Base-by-base conservation (phyloP, 2,329 filamentous ascomycete species). In the Aspergillus puulaauensis region DNA sequence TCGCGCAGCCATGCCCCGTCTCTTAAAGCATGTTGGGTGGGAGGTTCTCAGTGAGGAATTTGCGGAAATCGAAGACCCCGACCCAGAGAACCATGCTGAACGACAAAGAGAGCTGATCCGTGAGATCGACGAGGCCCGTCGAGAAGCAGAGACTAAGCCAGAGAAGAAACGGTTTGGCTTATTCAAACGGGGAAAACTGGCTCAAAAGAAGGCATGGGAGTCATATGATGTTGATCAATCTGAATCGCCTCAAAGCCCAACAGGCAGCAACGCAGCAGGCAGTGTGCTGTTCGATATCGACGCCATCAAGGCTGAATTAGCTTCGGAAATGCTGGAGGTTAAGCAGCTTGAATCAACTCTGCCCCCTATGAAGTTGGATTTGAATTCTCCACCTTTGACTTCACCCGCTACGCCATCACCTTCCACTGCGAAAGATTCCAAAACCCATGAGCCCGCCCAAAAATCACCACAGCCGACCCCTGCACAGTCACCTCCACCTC, bases 61-160 rank as follows among this genome's bases (percentile, higher is more conserved):
- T 70, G 88, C 85, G 1, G 95, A 99, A 75, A 98, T 99, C 59
- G 95, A 98, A 72, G 95, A 99, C 65, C 92, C 95, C 0, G 95
- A 99, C 68, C 95, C 95, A 0, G 95, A 98, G 0, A 93, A 96
- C 65, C 93, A 98, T 75, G 83, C 86, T 51, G 83, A 91, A 71
- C 83, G 93, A 48, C 95, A 99, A 75, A 84, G 92, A 56, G 93
- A 98, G 75, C 84, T 99, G 43, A 96, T 99, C 71, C 92, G 90
- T 67, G 95, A 99, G 75, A 96, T 99, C 52, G 93, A 98, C 72
- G 93, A 96, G 75, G 95, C 95, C 6, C 86, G 95, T 39, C 92
- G 89, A 70, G 87, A 95, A 68, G 82, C 96, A 3, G 92, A 96
- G 68, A 87, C 86, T 70, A 90, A 95, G 67, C 88, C 87, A 17